A percentile compares a stretch with the other conserved stretches of the same genome.
Conservation (phyloP, 768 basidiomycete genomes). For the Peribolospora kevripleyi region DNA sequence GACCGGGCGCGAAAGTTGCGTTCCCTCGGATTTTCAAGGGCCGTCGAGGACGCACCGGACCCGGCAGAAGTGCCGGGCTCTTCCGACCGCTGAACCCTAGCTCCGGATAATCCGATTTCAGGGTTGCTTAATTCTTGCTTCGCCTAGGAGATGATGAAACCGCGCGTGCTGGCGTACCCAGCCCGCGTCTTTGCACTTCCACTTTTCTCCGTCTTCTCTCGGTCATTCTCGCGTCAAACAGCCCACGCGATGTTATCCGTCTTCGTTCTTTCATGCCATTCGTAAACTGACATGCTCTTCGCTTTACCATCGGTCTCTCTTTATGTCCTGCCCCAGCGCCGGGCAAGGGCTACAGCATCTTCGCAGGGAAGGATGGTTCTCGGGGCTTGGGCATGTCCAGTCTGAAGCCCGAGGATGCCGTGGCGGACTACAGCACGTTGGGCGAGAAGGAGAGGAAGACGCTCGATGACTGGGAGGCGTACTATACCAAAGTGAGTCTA, state of each 20-base stretch:
- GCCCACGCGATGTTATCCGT: too few relatives aligned
- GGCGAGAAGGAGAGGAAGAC: slow-evolving; percentile 48
- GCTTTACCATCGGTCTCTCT: too few relatives aligned
- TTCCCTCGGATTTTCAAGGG: slow-evolving; percentile 62
- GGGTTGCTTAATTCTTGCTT: slow-evolving; percentile 22
- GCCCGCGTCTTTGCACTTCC: too few relatives aligned
- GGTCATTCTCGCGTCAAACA: too few relatives aligned
- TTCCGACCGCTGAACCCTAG: slow-evolving; percentile 47
- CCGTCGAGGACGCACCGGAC: slow-evolving; percentile 49
- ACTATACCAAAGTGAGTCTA: slow-evolving; percentile 45
- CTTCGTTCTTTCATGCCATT: too few relatives aligned
- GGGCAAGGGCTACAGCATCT: slow-evolving; percentile 27
- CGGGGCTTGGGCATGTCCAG: slow-evolving; percentile 73
- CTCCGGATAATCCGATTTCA: slow-evolving; percentile 53
- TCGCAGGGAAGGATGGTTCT: slow-evolving; percentile 85
- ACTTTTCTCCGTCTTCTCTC: too few relatives aligned
- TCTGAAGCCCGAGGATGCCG: slow-evolving; percentile 58
- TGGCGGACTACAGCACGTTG: slow-evolving; percentile 59
- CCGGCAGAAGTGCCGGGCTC: slow-evolving; percentile 44
- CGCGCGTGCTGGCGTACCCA: too few relatives aligned
- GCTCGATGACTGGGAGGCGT: slow-evolving; percentile 66
- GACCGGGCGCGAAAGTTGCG: too few relatives aligned
- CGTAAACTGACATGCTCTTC: too few relatives aligned
- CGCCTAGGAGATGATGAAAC: too few relatives aligned
- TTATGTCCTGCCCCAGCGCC: not conserved